phyloP scores from a whole-genome alignment of 768 basidiomycete species.

The Holtermannia corniformis region DNA sequence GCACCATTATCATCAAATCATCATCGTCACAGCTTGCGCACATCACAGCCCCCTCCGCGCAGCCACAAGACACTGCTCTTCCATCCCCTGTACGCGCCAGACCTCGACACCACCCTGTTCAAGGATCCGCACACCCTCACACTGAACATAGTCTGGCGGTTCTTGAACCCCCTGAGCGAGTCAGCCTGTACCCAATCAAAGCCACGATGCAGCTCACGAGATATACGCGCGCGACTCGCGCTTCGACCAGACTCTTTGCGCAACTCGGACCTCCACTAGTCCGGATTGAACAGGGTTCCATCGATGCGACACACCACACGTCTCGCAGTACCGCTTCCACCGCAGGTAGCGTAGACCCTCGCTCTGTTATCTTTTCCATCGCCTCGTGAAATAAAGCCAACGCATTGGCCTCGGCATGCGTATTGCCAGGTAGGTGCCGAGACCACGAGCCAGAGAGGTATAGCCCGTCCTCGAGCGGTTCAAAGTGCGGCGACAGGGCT shows the following conservation, averaged over 20 bases:
- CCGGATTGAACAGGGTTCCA: conserved; percentile 89
- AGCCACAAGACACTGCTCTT: conserved; percentile 66
- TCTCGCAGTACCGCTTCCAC: conserved; percentile 50
- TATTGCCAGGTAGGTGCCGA: conserved; percentile 80
- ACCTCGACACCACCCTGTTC: conserved; percentile 39
- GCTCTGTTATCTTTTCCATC: conserved; percentile 11
- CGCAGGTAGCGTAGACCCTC: conserved; percentile 26
- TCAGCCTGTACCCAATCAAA: not conserved
- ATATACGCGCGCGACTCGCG: conserved; percentile 61
- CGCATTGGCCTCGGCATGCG: conserved; percentile 94
- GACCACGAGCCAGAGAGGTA: conserved; percentile 75
- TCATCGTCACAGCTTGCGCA: no score
- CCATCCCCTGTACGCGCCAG: conserved; percentile 47
- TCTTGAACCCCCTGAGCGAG: conserved; percentile 60
- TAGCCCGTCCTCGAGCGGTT: conserved; percentile 31
- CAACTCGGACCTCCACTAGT: conserved; percentile 81
- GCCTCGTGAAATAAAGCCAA: conserved; percentile 58
- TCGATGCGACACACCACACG: conserved; percentile 80
- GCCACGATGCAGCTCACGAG: conserved; percentile 44
- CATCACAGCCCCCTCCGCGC: conserved; percentile 53
- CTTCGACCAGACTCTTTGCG: conserved; percentile 67
- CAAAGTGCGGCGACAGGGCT: conserved; percentile 17
- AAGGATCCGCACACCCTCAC: conserved; percentile 66
- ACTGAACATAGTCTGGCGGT: conserved; percentile 87
- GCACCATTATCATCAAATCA: no score